Base-by-base conservation (phyloP, 768 basidiomycete species). In the Lepiota brunneoincarnata region DNA sequence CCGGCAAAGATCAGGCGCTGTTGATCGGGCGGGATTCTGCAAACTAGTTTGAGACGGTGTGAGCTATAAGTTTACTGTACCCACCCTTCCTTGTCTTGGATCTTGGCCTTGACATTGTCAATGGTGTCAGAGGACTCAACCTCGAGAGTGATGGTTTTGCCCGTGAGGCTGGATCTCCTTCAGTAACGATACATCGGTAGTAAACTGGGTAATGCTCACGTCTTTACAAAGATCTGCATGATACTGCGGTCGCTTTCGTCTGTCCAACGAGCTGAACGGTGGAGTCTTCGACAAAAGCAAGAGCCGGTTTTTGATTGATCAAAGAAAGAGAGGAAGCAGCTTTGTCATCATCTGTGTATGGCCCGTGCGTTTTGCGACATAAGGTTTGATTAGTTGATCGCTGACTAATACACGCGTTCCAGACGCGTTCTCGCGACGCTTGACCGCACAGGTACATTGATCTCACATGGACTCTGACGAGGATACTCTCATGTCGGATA, bases 181-280 rank as follows among this genome's bases (percentile, higher is more conserved):
- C 10, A 57, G 35, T 54, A 31, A 23, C 4, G 17, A 38, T 34
- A 52, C 26, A 41, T 49, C 11, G 47, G 12, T 2, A 54, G 10
- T 15, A 26, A 15, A 40, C 36, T 36, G n/a, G 26, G 21, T 7
- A 15, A 31, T 5, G 77, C 91, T 56, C 63, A 91, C 91, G 93
- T 93, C 77, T 93, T 98, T 55, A 98, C 95, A 75, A 98, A 98
- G 71, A 97, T 98, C 78, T 97, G 94, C 94, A 97, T 96, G 65
- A 74, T 78, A 63, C 63, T 64, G 63, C 75, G 79, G 81, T 85
- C 76, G 86, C 87, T 74, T 78, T 71, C 73, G 86, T 89, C 91
- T 93, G 74, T 93, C 91, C 91, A 93, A 84, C 89, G 86, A 84
- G 65, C 59, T 82, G 61, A 84, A 83, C 83, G 90, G 73, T 93